Evolutionary conservation across 2,329 filamentous ascomycete species (phyloP).

Genomic region (Arthrobotrys entomopaga): DNA sequence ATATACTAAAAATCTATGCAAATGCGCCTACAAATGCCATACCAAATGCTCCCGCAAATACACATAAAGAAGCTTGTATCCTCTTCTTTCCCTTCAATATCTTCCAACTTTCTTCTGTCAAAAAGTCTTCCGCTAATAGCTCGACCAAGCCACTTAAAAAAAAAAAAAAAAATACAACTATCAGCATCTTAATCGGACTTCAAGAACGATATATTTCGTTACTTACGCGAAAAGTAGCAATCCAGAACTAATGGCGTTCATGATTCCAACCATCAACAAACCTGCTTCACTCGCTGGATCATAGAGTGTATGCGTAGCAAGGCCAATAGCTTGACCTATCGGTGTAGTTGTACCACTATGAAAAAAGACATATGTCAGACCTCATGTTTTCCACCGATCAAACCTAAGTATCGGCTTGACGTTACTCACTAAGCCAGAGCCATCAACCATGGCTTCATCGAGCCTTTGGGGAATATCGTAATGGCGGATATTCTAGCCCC

Average conservation of each 20-base stretch:
- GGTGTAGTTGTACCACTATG: slow-evolving; percentile 67
- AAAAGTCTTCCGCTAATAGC: slow-evolving; percentile 72
- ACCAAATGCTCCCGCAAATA: slow-evolving; percentile 72
- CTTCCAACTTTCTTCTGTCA: slow-evolving; percentile 67
- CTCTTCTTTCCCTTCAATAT: slow-evolving; percentile 70
- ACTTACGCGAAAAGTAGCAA: slow-evolving; percentile 57
- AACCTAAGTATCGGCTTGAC: background rate
- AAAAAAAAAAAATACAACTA: too few relatives aligned
- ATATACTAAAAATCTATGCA: slow-evolving; percentile 25
- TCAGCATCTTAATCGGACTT: too few relatives aligned
- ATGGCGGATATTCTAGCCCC: slow-evolving; percentile 86
- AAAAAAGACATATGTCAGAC: background rate
- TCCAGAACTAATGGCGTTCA: slow-evolving; percentile 68
- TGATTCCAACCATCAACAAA: slow-evolving; percentile 72
- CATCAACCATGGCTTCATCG: slow-evolving; percentile 73
- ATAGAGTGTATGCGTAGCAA: slow-evolving; percentile 69
- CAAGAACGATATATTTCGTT: background rate
- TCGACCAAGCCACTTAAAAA: slow-evolving; percentile 68
- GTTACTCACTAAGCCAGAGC: slow-evolving; percentile 57
- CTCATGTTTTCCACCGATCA: too few relatives aligned
- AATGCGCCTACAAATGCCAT: slow-evolving; percentile 78
- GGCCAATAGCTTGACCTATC: slow-evolving; percentile 73
- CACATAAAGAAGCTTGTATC: slow-evolving; percentile 71
- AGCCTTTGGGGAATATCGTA: slow-evolving; percentile 73
- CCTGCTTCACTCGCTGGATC: slow-evolving; percentile 73